These are phyloP conservation scores for Ganoderma meredithae DNA, from an alignment of 1,284 basidiomycete genomes.

Conservation along the genomic window DNA sequence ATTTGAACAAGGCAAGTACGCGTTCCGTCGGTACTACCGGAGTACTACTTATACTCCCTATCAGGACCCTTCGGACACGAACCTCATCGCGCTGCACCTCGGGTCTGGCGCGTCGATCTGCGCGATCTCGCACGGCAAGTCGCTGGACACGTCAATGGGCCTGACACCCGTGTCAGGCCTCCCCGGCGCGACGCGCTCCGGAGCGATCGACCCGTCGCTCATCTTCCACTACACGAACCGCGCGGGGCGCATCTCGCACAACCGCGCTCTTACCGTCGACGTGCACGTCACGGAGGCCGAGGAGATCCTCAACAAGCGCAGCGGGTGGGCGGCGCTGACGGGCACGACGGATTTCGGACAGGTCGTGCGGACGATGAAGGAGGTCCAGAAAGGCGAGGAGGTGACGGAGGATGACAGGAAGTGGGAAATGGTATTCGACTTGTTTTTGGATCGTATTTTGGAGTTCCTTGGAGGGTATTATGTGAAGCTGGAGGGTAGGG, in stretches of 20 bases:
- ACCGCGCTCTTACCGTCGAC: conserved; percentile 52
- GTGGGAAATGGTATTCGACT: conserved; percentile 68
- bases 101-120: conserved; percentile 88
- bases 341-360: conserved; percentile 82
- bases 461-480: conserved; percentile 79
- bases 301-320: conserved; percentile 77
- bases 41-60: conserved; percentile 20
- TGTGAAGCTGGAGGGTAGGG: conserved; percentile 67
- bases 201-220: conserved; percentile 82
- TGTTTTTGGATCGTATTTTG: conserved; percentile 80
- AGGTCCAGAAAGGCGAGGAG: conserved; percentile 37
- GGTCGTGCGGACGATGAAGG: conserved; percentile 54
- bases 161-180: conserved; percentile 81
- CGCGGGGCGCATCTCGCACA: conserved; percentile 61
- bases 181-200: conserved; percentile 87
- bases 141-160: conserved; percentile 86
- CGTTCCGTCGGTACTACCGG: background rate
- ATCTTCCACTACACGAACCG: conserved; percentile 87
- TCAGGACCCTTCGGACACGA: conserved; percentile 51
- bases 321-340: conserved; percentile 77
- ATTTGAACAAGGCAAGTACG: conserved; percentile 59
- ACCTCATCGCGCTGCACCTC: conserved; percentile 83
- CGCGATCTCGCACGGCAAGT: conserved; percentile 73
- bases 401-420: conserved; percentile 37
- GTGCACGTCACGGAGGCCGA: conserved; percentile 81